Percentiles rank a stretch among this genome's conserved stretches.
phyloP scores from a whole-genome alignment of 345 rosid species.

The Crucihimalaya himalaica region DNA sequence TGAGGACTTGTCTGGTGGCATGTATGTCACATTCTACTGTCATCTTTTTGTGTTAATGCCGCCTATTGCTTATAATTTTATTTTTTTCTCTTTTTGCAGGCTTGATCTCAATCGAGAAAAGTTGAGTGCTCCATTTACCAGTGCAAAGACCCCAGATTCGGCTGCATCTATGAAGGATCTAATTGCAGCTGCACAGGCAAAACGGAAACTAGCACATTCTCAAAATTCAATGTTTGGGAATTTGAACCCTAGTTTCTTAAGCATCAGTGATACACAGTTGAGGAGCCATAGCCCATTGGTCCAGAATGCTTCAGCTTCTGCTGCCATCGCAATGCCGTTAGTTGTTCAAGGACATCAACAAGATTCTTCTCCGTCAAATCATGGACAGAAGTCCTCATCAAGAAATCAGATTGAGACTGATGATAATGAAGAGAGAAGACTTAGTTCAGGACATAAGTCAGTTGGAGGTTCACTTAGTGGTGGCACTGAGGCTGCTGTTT shows the following conservation, averaged over 20 bases:
- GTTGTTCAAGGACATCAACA: constrained; percentile 53
- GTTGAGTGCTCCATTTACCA: constrained; percentile 41
- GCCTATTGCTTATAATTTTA: background rate
- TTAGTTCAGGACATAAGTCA: constrained; percentile 65
- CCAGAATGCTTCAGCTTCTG: constrained; percentile 52
- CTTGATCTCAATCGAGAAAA: constrained; percentile 53
- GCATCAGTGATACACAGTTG: constrained; percentile 51
- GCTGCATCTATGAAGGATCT: constrained; percentile 81
- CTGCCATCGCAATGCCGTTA: constrained; percentile 44
- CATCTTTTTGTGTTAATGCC: constrained; percentile 15
- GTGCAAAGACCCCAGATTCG: constrained; percentile 66
- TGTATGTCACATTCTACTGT: constrained; percentile 42
- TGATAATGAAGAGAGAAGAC: constrained; percentile 73
- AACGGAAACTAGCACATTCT: constrained; percentile 78
- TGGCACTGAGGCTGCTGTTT: constrained; percentile 93
- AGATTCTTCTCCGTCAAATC: constrained; percentile 62
- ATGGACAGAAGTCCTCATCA: constrained; percentile 49
- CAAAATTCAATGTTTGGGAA: constrained; percentile 48
- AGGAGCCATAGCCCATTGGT: constrained; percentile 60
- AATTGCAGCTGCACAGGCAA: constrained; percentile 98
- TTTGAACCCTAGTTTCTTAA: constrained; percentile 47
- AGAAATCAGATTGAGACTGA: constrained; percentile 57
- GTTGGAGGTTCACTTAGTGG: constrained; percentile 83
- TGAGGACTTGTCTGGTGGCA: constrained; percentile 49
- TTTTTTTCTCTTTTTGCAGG: constrained; percentile 36